Conservation (phyloP, 805 yeast species). For the Diddensiella santjacobensis region DNA sequence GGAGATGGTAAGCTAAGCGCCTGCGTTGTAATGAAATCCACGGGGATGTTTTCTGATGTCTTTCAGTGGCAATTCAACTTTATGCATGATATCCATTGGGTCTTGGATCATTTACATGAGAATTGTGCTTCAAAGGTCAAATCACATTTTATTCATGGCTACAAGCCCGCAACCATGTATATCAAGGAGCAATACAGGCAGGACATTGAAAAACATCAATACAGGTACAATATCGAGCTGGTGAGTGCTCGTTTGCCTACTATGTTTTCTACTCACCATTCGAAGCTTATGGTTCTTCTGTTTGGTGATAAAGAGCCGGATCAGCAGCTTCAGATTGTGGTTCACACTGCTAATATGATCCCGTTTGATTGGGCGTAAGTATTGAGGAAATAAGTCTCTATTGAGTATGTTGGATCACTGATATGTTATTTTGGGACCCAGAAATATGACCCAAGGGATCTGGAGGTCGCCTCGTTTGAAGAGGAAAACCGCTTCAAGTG, state of each 20-base stretch:
- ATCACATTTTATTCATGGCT: constrained; percentile 26
- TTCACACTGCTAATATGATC: constrained; percentile 34
- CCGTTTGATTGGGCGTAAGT: constrained; percentile 29
- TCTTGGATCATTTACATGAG: constrained; percentile 23
- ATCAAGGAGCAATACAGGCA: constrained; percentile 7
- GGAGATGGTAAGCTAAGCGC: constrained; percentile 17
- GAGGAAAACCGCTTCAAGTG: background rate
- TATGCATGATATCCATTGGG: constrained; percentile 26
- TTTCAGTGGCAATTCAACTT: constrained; percentile 32
- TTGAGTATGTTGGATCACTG: too few species aligned
- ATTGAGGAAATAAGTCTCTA: too few species aligned
- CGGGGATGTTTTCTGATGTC: background rate
- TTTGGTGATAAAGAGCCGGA: constrained; percentile 11
- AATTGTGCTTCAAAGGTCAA: constrained; percentile 13
- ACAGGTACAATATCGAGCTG: constrained; percentile 20
- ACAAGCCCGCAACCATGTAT: constrained; percentile 3
- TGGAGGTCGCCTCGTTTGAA: constrained; percentile 29
- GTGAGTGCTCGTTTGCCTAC: constrained; percentile 21
- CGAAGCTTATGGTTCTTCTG: constrained; percentile 33
- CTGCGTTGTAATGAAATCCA: background rate
- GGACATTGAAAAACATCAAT: constrained; percentile 6
- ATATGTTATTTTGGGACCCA: too few species aligned
- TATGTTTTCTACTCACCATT: constrained; percentile 32
- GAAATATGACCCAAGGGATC: constrained; percentile 31
- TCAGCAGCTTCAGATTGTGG: constrained; percentile 24